Percentiles rank a stretch among this genome's conserved stretches.
phyloP scores from a whole-genome alignment of 2,329 filamentous ascomycete genomes.

The Fusarium albidum region DNA sequence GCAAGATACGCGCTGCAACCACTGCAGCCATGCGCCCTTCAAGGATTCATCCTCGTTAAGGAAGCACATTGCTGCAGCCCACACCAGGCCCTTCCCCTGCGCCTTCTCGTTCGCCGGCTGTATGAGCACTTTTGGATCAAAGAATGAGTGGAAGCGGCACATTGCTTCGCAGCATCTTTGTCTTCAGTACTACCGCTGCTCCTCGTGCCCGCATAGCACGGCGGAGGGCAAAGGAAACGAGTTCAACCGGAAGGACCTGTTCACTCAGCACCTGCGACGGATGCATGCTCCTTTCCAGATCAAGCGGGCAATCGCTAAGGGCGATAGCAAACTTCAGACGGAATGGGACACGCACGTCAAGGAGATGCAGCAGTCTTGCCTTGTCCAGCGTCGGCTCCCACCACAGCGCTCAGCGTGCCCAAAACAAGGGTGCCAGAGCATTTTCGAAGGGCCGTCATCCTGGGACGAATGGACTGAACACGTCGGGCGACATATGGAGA shows the following conservation, averaged over 20 bases:
- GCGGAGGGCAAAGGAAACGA: conserved; percentile 68
- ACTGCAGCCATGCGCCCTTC: conserved; percentile 71
- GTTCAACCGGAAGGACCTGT: conserved; percentile 96
- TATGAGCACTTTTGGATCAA: conserved; percentile 82
- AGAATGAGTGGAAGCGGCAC: conserved; percentile 98
- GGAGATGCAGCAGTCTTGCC: conserved; percentile 78
- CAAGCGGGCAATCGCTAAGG: conserved; percentile 64
- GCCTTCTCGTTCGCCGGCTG: conserved; percentile 88
- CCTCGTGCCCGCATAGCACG: conserved; percentile 63
- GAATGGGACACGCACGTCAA: conserved; percentile 73
- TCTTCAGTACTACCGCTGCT: conserved; percentile 70
- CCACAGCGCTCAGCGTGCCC: conserved; percentile 77
- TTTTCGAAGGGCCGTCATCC: conserved; percentile 75
- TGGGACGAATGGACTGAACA: conserved; percentile 97
- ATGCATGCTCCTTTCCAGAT: conserved; percentile 85
- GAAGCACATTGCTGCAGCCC: conserved; percentile 73
- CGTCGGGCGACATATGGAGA: conserved; percentile 88
- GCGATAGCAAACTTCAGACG: conserved; percentile 64
- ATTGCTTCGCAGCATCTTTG: conserved; percentile 89
- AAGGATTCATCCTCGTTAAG: conserved; percentile 72
- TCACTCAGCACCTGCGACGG: conserved; percentile 90
- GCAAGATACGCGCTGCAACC: conserved; percentile 67
- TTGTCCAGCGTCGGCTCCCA: conserved; percentile 72
- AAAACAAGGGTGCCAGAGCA: conserved; percentile 72
- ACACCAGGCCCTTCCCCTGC: conserved; percentile 81